These are phyloP conservation scores for Vaccinium myrtillus DNA, from an alignment of 148 eudicot genomes.

Conservation along the genomic window DNA sequence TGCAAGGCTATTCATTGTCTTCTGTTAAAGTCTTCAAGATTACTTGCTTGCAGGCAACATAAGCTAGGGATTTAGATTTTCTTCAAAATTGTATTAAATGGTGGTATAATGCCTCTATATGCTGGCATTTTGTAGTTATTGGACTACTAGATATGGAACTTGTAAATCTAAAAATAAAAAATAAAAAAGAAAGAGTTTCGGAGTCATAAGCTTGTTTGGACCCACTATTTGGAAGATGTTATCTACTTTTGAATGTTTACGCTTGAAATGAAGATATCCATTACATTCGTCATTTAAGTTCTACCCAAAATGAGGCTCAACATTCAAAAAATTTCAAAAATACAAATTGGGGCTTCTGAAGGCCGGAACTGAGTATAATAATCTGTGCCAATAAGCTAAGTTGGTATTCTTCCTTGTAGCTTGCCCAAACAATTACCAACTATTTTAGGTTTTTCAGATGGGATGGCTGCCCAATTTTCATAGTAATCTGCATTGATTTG, in stretches of 20 bases:
- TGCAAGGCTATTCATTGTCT: too few relatives aligned
- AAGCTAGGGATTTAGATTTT: too few relatives aligned
- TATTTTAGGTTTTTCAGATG: neutral
- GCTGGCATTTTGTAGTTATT: neutral
- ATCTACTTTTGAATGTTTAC: neutral
- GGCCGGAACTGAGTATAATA: neutral
- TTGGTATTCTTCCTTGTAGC: neutral
- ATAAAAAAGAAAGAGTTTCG: neutral
- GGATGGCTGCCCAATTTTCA: neutral
- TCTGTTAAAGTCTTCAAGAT: too few relatives aligned
- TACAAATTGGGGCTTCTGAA: neutral
- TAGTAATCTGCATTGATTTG: neutral
- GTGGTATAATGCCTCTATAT: neutral
- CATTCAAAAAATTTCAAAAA: neutral
- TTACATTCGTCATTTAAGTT: neutral
- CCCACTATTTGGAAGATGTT: neutral
- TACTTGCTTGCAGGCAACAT: too few relatives aligned
- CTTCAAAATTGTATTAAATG: neutral
- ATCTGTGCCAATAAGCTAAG: neutral
- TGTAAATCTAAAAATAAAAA: neutral
- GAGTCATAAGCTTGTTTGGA: neutral
- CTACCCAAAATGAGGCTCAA: neutral
- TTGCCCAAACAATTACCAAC: neutral
- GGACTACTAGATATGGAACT: neutral
- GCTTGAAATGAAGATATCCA: neutral